Conservation (phyloP, 148 eudicot genomes). For the Fagopyrum tataricum region DNA sequence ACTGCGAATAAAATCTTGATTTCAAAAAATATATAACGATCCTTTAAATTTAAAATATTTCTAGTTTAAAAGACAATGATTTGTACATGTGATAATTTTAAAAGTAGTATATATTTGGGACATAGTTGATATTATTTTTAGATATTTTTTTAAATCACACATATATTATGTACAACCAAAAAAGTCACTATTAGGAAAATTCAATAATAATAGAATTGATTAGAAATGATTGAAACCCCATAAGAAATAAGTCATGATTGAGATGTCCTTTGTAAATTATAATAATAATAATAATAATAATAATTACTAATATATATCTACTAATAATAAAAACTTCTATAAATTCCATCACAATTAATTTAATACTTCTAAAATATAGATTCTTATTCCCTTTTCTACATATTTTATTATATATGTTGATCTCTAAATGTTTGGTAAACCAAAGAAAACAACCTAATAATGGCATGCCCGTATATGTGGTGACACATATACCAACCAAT, state of each 20-base stretch:
- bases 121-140: too few species aligned
- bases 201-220: neutral
- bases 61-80: too few species aligned
- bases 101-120: too few species aligned
- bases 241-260: too few species aligned
- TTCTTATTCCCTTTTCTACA: neutral
- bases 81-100: neutral
- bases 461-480: neutral
- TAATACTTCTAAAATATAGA: neutral
- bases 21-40: too few species aligned
- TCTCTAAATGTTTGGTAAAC: neutral
- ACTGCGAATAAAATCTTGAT: too few species aligned
- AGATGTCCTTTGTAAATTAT: too few species aligned
- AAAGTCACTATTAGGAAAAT: neutral
- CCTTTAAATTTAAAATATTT: too few species aligned
- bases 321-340: neutral
- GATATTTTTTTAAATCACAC: neutral
- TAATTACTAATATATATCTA: too few species aligned
- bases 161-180: neutral
- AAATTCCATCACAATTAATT: neutral
- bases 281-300: too few species aligned
- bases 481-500: neutral
- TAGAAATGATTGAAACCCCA: neutral
- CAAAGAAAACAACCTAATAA: slow-evolving; percentile 7
- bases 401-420: neutral